Conservation (phyloP, 345 rosid species). For the Melaleuca quinquenervia region DNA sequence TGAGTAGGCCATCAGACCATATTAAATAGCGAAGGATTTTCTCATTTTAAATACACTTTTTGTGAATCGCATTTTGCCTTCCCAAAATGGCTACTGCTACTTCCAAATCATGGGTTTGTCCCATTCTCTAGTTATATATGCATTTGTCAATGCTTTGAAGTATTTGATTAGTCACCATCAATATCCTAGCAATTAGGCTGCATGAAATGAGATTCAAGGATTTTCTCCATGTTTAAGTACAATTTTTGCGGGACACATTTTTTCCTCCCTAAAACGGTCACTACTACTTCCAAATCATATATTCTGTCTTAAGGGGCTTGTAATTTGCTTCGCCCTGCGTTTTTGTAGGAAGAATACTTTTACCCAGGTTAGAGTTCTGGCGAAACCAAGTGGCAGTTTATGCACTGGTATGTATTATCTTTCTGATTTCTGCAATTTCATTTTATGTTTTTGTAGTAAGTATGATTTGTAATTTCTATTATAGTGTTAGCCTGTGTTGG, state of each 20-base stretch:
- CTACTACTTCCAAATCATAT: not conserved
- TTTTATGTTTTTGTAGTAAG: not conserved
- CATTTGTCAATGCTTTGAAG: not conserved
- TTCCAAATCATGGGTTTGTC: not conserved
- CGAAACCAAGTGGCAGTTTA: conserved; percentile 72
- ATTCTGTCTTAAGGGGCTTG: not conserved
- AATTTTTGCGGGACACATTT: not conserved
- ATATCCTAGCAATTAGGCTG: not conserved
- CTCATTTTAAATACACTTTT: not conserved
- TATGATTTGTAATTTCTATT: not conserved
- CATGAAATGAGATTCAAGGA: not conserved
- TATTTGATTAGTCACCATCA: not conserved
- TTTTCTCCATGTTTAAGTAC: not conserved
- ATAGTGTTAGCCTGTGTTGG: not conserved
- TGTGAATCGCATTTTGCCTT: not conserved
- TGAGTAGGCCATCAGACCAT: not conserved
- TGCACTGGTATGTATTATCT: conserved; percentile 37
- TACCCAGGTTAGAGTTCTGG: conserved; percentile 72
- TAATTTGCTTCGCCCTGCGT: not conserved
- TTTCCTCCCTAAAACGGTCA: not conserved
- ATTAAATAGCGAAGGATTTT: not conserved
- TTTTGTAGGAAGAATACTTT: conserved; percentile 55
- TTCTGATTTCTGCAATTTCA: not conserved
- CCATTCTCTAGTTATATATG: not conserved
- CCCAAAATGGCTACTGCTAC: not conserved